Evolutionary conservation across 2,329 filamentous ascomycete genomes (phyloP).

Genomic region (Pyrenophora tritici-repentis): DNA sequence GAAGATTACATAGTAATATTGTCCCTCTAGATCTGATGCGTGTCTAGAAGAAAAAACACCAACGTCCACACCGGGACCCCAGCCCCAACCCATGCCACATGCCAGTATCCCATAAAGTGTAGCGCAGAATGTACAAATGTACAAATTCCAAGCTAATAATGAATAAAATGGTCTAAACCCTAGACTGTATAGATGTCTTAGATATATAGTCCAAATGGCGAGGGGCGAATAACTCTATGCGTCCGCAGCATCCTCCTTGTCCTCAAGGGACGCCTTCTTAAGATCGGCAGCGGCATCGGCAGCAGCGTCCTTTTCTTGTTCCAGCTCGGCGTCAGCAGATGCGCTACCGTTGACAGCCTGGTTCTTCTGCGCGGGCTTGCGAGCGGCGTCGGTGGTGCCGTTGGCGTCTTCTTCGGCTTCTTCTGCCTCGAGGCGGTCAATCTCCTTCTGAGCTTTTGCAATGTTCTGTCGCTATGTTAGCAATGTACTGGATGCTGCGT

Average conservation of each 20-base stretch:
- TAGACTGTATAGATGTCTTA: slow-evolving; percentile 22
- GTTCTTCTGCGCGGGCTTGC: slow-evolving; percentile 59
- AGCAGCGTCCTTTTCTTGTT: slow-evolving; percentile 63
- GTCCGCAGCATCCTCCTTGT: slow-evolving; percentile 43
- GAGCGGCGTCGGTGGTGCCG: slow-evolving; percentile 60
- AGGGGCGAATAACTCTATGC: slow-evolving; percentile 26
- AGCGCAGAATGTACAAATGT: slow-evolving; percentile 17
- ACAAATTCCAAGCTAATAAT: slow-evolving; percentile 23
- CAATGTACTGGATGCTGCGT: not conserved
- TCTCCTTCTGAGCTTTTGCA: slow-evolving; percentile 93
- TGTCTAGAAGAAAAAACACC: slow-evolving; percentile 23
- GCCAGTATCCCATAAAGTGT: slow-evolving; percentile 25
- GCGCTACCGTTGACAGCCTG: slow-evolving; percentile 58
- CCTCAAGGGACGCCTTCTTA: slow-evolving; percentile 65
- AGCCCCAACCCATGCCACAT: slow-evolving; percentile 25
- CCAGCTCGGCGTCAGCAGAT: slow-evolving; percentile 59
- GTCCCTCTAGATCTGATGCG: slow-evolving; percentile 24
- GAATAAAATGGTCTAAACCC: slow-evolving; percentile 21
- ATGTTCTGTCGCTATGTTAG: slow-evolving; percentile 72
- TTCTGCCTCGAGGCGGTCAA: slow-evolving; percentile 80
- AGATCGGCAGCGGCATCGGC: slow-evolving; percentile 65
- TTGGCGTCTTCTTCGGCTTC: slow-evolving; percentile 58
- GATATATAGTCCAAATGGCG: slow-evolving; percentile 25
- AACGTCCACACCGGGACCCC: slow-evolving; percentile 20
- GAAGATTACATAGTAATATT: slow-evolving; percentile 25